Evolutionary conservation across 768 basidiomycete species (phyloP).

Genomic region (Boletus eberwhitei): DNA sequence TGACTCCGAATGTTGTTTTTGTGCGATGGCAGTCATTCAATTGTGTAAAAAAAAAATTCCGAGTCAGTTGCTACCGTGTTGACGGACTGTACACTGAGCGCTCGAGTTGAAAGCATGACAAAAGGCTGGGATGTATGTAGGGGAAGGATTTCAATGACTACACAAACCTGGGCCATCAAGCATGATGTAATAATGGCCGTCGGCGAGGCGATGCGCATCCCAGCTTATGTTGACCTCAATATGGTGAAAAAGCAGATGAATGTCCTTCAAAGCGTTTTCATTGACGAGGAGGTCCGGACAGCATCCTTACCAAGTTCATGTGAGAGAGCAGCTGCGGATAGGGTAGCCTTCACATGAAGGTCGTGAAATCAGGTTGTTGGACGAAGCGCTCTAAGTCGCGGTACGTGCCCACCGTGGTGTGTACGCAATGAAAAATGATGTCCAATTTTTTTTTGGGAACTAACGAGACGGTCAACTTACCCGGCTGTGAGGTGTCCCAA

Average conservation of each 20-base stretch:
- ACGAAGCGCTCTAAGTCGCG: not conserved
- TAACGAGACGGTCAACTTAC: not conserved
- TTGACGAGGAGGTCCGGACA: not conserved
- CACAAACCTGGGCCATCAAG: not conserved
- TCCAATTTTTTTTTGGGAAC: not conserved
- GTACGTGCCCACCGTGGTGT: not conserved
- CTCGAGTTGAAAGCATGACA: not conserved
- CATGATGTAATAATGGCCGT: not conserved
- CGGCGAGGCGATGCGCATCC: not conserved
- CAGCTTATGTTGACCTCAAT: not conserved
- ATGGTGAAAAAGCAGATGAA: not conserved
- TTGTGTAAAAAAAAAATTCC: too few species aligned
- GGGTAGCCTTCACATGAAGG: not conserved
- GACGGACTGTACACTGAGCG: not conserved
- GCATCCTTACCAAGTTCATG: not conserved
- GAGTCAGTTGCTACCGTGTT: not conserved
- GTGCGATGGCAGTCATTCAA: not conserved
- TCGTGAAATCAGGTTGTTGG: not conserved
- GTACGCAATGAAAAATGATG: not conserved
- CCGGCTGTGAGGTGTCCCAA: not conserved
- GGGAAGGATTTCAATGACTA: not conserved
- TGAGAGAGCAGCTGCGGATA: not conserved
- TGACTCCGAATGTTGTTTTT: not conserved
- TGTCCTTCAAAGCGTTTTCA: not conserved
- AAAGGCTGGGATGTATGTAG: not conserved